Evolutionary conservation across 345 rosid genomes (phyloP), one percentile per base, ranked within the genome.

Genomic region (Zanthoxylum bungeanum): DNA sequence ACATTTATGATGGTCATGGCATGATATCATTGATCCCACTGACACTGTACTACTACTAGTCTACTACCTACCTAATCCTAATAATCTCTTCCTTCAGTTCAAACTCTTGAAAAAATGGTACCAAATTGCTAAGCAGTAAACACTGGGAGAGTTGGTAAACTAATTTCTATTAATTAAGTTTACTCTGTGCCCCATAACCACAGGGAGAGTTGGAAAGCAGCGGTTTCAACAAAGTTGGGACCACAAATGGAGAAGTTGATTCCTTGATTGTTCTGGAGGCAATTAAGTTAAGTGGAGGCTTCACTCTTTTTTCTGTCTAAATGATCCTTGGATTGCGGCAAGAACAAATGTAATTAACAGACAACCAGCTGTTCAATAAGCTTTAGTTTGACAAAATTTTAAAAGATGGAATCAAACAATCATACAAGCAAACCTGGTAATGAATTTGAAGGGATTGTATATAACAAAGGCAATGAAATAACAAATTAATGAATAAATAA

Each of bases 241-340:
- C 71, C 71, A 52, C 71, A 24, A 34, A 33, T 5, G 49, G 28
- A 44, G 24, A 16, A 25, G 3, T 34, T 22, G 22, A 68, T 53
- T 25, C 71, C 31, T 37, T 53, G 36, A 68, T 53, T 52, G 60
- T 52, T 68, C 16, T 68, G 34, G 50, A 68, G 49, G 50, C 50
- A 68, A 55, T 17, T 25, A 55, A 64, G 37, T 64, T 14, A 9
- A 28, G 28, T n/a, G n/a, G n/a, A n/a, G 27, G 16, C 28, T 17
- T 60, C 47, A 9, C 28, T 9, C 16, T 22, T 60, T 60, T 60
- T 14, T 25, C 19, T 53, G 40, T 16, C 36, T 68, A 0, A 24
- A 16, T 50, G 49, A 53, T 68, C 37, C 72, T 68, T 68, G 19
- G 37, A 68, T 33, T 21, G 40, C 30, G 59, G 53, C 49, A 46